Base-by-base conservation (phyloP, 1,284 basidiomycete species). In the Ganoderma lucidum region DNA sequence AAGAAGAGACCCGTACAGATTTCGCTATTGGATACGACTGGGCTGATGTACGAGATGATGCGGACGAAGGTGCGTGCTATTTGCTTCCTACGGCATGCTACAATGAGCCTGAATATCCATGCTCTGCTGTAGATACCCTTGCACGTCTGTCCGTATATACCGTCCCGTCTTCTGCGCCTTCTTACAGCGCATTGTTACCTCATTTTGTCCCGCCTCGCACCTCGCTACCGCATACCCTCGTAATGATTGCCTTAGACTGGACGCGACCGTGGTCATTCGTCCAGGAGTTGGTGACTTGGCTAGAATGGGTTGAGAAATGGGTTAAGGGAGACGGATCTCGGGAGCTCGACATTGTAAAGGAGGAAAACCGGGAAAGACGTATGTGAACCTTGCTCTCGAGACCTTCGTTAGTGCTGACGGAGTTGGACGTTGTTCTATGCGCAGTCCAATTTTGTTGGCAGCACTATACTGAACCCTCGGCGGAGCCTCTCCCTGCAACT, bases 241-340 rank as follows among this genome's bases (percentile, higher is more conserved):
- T 96, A 62, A 83, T 98, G 75, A 93, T 99, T 74, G 88, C 93
- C 0, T 84, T 99, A n/a, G 97, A 99, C 80, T 99, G 97, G 97
- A 96, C 96, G 74, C 88, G 89, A 74, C 97, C 97, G 0, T 96
- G 94, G 90, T 89, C 91, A 0, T 98, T 99, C 81, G 80, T 97
- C 1, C 89, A 93, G n/a, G 94, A 99, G 77, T 83, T 99, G 6
- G 84, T 93, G 69, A 88, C 84, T 56, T 99, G 97, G 97, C 83
- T 99, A 59, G 81, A 80, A 64, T 95, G 94, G 93, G 84, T 97
- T 19, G 94, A 96, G 75, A 79, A 81, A 17, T 97, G 95, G 95
- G 87, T 87, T 1, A 88, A 91, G 73, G 89, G 89, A 17, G 91
- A 93, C 71, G 83, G 82, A 0, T 85, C 90, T 10, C 83, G 92